These are phyloP conservation scores for Lactifluus piperatus DNA, from an alignment of 768 basidiomycete species.

Conservation along the genomic window DNA sequence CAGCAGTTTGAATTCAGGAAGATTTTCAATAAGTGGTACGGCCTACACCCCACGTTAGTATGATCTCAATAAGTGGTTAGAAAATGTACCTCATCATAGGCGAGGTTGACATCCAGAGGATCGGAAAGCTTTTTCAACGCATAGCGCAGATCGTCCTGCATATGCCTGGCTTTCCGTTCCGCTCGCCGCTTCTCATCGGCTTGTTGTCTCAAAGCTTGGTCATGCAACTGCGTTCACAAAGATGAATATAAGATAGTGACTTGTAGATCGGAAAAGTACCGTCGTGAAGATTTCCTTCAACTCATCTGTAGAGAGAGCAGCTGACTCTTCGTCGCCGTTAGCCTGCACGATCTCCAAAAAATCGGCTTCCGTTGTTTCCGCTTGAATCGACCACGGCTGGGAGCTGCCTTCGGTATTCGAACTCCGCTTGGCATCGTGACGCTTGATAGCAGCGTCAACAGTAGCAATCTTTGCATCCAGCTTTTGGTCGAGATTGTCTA, in stretches of 20 bases:
- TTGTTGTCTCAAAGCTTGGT: slow-evolving; percentile 60
- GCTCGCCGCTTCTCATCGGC: slow-evolving; percentile 81
- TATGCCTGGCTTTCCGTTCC: slow-evolving; percentile 76
- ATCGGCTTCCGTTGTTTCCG: slow-evolving; percentile 59
- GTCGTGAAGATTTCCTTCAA: slow-evolving; percentile 50
- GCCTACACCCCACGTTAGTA: slow-evolving; percentile 36
- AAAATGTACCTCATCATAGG: slow-evolving; percentile 70
- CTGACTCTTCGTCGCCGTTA: slow-evolving; percentile 44
- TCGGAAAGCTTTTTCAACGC: slow-evolving; percentile 86
- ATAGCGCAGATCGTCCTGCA: slow-evolving; percentile 94
- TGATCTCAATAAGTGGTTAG: background rate
- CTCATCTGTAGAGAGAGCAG: slow-evolving; percentile 42
- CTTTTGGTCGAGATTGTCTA: slow-evolving; percentile 81
- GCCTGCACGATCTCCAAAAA: slow-evolving; percentile 50
- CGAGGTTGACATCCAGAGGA: slow-evolving; percentile 60
- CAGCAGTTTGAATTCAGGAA: slow-evolving; percentile 80
- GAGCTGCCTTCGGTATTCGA: slow-evolving; percentile 23
- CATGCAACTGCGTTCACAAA: slow-evolving; percentile 48
- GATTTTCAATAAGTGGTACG: slow-evolving; percentile 66
- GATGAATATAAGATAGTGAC: background rate
- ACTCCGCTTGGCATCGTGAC: slow-evolving; percentile 33
- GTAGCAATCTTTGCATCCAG: slow-evolving; percentile 70
- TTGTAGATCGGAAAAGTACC: slow-evolving; percentile 34
- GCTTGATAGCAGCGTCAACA: slow-evolving; percentile 53
- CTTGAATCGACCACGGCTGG: slow-evolving; percentile 34